Evolutionary conservation across 2,329 filamentous ascomycete genomes (phyloP), one percentile per base, ranked within the genome.

Genomic region (Cadophora sp.): DNA sequence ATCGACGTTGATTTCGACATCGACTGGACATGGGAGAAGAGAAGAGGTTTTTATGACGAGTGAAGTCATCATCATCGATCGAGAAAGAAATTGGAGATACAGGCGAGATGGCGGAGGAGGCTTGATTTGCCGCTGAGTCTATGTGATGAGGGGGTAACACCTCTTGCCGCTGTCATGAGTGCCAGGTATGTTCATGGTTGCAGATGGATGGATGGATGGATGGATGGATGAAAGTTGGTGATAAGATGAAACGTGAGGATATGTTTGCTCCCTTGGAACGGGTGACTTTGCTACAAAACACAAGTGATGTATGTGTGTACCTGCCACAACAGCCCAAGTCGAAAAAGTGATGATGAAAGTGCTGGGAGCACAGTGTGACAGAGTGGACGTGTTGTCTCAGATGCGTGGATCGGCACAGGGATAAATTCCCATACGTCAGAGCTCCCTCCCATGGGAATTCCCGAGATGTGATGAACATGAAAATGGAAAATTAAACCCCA

Each of bases 401-500:
- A 47, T 47, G 56, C 39, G 33, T 18, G 22, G 56, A 59, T 59
- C 56, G 47, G 22, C 56, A 33, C 56, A 59, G 56, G 56, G 56
- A 45, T 59, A 45, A 20, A 20, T 22, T 24, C 33, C 22, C 53
- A 13, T 58, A 58, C 53, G 53, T 58, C 53, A 58, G 53, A 56
- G 53, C 50, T 22, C 33, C 20, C 50, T 22, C 33, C 20, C 20
- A 58, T 58, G 33, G 53, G 13, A 24, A 22, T 41, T 33, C 53
- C 53, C 33, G n/a, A 58, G 16, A 30, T 30, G 27, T 30, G 27
- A 30, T 30, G 20, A n/a, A 18, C 33, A 58, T 58, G 53, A 39
- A 45, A 33, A 18, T 4, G 1, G 16, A 47, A 45, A 20, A 18
- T 4, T 0, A 7, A 47, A 8, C 14, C 9, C 16, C 53, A 43